Evolutionary conservation across 1,284 basidiomycete species (phyloP), one percentile per base, ranked within the genome.

Genomic region (Boletus hoseneyae): DNA sequence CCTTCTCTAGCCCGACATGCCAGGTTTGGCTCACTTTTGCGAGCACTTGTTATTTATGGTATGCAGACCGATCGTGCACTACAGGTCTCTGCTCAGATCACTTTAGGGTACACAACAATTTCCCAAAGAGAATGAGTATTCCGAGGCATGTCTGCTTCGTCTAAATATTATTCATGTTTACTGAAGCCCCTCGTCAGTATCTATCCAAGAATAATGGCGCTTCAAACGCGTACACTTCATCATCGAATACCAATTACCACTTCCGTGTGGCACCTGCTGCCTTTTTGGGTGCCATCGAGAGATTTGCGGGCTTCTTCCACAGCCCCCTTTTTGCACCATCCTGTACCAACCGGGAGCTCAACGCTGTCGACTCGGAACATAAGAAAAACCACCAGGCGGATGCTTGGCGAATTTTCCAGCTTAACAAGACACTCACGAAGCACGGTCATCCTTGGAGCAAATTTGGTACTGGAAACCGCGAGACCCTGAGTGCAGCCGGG

Each of bases 331-430:
- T 99, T 65, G 75, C 90, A 11, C 82, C 89, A 0, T 92, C 90
- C 15, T 96, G 96, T 67, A 96, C 96, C 0, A 83, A 89, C 47
- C 83, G 97, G 41, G 97, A 99, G 71, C 83, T 98, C 57, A 94
- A 95, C 59, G 97, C 97, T 1, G 97, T 99, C 33, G 90, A 99
- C 67, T 97, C 94, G 1, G 97, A 99, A 67, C 90, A 99, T 78
- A 94, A 93, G 76, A 99, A 99, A 77, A 99, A 99, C 66, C 80
- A 93, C 45, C 96, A 98, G 70, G 77, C 76, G n/a, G 96, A 99
- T 68, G 74, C 88, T 64, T 98, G 95, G 94, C 83, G 97, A n/a
- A 85, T 95, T 49, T 98, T 91, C 72, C 97, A 99, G 71, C 74
- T 98, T 23, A 94, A 93, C 71, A 99, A 99, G 72, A 82, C 87